Conservation (phyloP, 306 rosid genomes). For the Casuarina equisetifolia region DNA sequence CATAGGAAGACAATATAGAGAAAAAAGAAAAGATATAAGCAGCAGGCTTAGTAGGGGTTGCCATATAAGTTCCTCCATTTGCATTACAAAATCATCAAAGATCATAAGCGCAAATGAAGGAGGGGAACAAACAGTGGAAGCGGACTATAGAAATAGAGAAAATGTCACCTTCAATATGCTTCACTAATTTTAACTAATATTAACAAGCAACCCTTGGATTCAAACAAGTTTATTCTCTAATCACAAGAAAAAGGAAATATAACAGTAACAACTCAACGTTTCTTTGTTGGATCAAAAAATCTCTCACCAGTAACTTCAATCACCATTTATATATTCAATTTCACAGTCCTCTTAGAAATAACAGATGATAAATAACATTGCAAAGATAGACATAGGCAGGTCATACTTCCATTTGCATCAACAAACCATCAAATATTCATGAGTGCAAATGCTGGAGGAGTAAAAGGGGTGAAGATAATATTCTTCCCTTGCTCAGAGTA, state of each 20-base stretch:
- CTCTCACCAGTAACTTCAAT: conserved; percentile 4
- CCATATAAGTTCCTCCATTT: too few species aligned
- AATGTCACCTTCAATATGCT: too few species aligned
- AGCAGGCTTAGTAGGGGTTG: too few species aligned
- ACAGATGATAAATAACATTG: neutral
- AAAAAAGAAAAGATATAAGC: too few species aligned
- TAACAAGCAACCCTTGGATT: too few species aligned
- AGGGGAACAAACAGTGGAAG: too few species aligned
- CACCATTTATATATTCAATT: neutral
- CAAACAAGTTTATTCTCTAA: too few species aligned
- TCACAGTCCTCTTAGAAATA: neutral
- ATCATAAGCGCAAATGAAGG: too few species aligned
- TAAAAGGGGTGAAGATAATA: neutral
- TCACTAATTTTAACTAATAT: too few species aligned
- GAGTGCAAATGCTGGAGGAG: neutral
- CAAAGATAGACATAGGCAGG: neutral
- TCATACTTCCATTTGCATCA: neutral
- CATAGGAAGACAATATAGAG: too few species aligned
- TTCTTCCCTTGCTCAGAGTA: neutral
- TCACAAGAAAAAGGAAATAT: neutral
- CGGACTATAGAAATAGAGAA: too few species aligned
- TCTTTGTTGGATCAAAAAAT: conserved; percentile 8
- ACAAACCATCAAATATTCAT: neutral
- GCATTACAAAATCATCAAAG: too few species aligned
- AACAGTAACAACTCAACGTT: conserved; percentile 6